These are phyloP conservation scores for Porphyridium purpureum DNA, from an alignment of 23 red algal species.

Conservation along the genomic window DNA sequence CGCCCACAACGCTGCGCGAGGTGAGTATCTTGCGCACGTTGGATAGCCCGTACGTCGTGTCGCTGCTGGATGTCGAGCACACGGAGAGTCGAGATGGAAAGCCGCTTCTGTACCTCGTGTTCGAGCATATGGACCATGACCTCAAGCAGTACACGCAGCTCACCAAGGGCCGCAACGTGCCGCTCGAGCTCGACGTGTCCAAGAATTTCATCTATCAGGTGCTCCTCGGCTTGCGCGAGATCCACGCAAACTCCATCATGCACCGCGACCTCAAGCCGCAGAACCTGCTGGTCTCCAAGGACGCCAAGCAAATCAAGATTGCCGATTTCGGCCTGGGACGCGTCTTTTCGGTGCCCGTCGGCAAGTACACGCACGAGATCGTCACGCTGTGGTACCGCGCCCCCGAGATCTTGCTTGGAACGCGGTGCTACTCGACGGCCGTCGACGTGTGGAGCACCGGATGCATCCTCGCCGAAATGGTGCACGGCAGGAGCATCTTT, in stretches of 20 bases:
- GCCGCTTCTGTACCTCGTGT: conserved; percentile 81
- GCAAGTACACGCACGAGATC: conserved; percentile 98
- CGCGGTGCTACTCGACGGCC: conserved; percentile 80
- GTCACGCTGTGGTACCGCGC: conserved; percentile 99
- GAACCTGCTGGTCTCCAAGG: conserved; percentile 78
- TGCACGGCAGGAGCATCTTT: conserved; percentile 58
- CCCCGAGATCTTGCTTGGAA: conserved; percentile 87
- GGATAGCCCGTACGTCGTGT: conserved; percentile 51
- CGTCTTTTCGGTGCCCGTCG: conserved; percentile 69
- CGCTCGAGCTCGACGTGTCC: conserved; percentile 28
- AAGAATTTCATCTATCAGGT: conserved; percentile 82
- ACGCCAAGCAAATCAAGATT: conserved; percentile 62
- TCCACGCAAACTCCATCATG: conserved; percentile 59
- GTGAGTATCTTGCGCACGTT: conserved; percentile 77
- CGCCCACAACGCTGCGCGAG: conserved; percentile 87
- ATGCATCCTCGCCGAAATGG: conserved; percentile 95
- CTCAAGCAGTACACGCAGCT: conserved; percentile 90
- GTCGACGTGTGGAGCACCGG: conserved; percentile 91
- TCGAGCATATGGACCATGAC: conserved; percentile 89
- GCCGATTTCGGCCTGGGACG: conserved; percentile 94
- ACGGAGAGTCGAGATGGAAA: conserved; percentile 34
- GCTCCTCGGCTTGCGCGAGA: conserved; percentile 70
- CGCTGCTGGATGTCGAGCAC: conserved; percentile 74
- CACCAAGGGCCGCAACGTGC: conserved; percentile 33
- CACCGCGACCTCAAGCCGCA: conserved; percentile 98